Conservation (phyloP, 371 early-diverging fungal genomes). For the Mucor plumbeus region DNA sequence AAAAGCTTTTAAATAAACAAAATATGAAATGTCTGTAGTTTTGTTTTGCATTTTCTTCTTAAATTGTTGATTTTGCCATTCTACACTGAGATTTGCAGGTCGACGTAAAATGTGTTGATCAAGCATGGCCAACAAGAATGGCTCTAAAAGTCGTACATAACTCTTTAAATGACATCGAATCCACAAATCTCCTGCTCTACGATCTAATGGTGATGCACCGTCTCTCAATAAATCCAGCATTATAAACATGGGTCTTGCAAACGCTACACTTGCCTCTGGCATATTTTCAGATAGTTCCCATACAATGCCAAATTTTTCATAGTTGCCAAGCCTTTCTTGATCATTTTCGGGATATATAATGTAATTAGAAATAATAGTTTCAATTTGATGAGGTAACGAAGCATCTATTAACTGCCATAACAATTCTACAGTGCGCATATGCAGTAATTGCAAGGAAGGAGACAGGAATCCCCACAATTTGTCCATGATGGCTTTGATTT, state of each 20-base stretch:
- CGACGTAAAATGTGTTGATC: conserved; percentile 58
- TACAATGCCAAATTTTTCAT: conserved; percentile 73
- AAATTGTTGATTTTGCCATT: conserved; percentile 47
- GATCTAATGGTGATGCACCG: conserved; percentile 58
- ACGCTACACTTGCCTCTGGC: conserved; percentile 50
- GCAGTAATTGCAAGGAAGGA: conserved; percentile 50
- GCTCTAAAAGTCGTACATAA: conserved; percentile 68
- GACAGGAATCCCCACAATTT: conserved; percentile 56
- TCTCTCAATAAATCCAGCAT: conserved; percentile 70
- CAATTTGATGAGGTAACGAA: conserved; percentile 61
- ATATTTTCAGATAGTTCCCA: conserved; percentile 69
- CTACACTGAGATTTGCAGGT: conserved; percentile 41
- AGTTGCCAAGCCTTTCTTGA: conserved; percentile 40
- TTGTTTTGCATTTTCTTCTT: conserved; percentile 21
- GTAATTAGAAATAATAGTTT: conserved; percentile 63
- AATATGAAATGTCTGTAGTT: conserved; percentile 37
- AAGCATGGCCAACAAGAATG: conserved; percentile 61
- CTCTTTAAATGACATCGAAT: conserved; percentile 68
- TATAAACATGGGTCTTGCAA: conserved; percentile 75
- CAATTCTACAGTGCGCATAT: conserved; percentile 68
- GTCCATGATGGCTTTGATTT: conserved; percentile 38
- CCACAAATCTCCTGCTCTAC: conserved; percentile 77
- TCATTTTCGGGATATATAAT: conserved; percentile 49
- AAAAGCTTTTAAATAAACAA: conserved; percentile 64
- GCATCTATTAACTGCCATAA: conserved; percentile 68